Base-by-base conservation (phyloP, 2,329 filamentous ascomycete species). In the Aureobasidium sp. region DNA sequence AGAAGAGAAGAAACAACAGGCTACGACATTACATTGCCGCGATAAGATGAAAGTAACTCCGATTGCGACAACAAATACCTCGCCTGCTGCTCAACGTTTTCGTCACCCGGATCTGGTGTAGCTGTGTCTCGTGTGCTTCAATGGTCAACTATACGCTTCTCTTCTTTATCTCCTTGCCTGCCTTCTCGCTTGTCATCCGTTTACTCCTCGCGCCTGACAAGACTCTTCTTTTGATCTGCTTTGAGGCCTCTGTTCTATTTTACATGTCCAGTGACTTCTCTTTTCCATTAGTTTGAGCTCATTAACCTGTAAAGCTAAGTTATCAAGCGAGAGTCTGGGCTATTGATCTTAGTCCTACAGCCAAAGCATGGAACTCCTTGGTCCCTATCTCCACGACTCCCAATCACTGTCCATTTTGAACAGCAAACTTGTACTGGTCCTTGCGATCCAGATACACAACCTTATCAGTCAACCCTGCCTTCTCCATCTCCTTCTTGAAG, bases 371-470 rank as follows among this genome's bases (percentile, higher is more conserved):
- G 29, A 15, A n/a, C 27, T 14, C 29, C 14, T 20, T 15, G 2
- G 14, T 2, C 1, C 11, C 27, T 31, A 27, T 48, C 9, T 17
- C 11, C 27, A 14, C 8, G 4, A 7, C 22, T 7, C 8, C 5
- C 17, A 4, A 20, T 49, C n/a, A 56, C 15, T 34, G 22, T 31
- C 52, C 39, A 11, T 59, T 44, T 22, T 59, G 48, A 15, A 84
- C 82, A 39, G 71, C 75, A 65, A 86, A 87, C 62, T 73, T 75
- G 67, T 81, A 86, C 66, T 82, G 75, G 66, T 86, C 84, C 49
- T 79, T 80, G 15, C 83, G 74, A 67, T 87, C 83, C 62, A 87
- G 70, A 75, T 86, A 86, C 4, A 87, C 80, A 2, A 87, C 83
- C 66, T 79, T 79, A 2, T 80, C 74, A 15, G 70, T 68, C 65